Percentiles rank a stretch among this genome's conserved stretches.
Conservation (phyloP, 177 flowering plant species). For the Tripterygium wilfordii region DNA sequence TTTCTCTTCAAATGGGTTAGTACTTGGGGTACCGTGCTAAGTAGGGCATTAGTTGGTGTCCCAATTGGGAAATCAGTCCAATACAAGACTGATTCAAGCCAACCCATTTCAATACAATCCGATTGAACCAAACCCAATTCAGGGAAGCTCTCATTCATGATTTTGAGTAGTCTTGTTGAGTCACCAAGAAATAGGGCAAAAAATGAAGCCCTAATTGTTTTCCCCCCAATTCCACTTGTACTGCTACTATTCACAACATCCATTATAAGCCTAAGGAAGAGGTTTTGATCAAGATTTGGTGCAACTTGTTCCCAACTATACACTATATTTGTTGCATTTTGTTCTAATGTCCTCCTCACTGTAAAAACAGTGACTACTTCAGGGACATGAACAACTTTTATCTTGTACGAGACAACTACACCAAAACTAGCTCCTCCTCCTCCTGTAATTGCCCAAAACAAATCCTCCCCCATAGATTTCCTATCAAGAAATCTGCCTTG, state of each 20-base stretch:
- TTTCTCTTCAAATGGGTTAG: neutral
- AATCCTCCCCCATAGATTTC: constrained; percentile 29
- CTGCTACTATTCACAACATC: neutral
- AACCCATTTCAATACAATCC: constrained; percentile 6
- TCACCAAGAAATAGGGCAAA: neutral
- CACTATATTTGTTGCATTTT: constrained; percentile 14
- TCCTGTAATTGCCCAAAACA: constrained; percentile 33
- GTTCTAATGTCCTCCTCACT: constrained; percentile 11
- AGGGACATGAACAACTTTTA: constrained; percentile 20
- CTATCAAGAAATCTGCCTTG: constrained; percentile 20
- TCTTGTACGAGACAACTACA: constrained; percentile 16
- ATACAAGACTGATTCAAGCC: constrained; percentile 5
- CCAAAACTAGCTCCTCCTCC: constrained; percentile 32
- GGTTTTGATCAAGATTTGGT: constrained; percentile 20
- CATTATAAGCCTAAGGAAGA: constrained; percentile 33
- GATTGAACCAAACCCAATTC: neutral
- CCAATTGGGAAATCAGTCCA: constrained; percentile 2
- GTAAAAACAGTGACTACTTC: constrained; percentile 19
- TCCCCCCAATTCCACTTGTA: neutral
- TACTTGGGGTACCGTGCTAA: neutral
- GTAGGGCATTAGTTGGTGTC: constrained; percentile 2
- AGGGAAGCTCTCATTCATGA: neutral
- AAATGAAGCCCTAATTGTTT: neutral
- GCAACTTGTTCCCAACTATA: constrained; percentile 22
- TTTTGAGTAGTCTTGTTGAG: neutral